Evolutionary conservation across 768 basidiomycete species (phyloP).

Genomic region (Serendipita vermifera): DNA sequence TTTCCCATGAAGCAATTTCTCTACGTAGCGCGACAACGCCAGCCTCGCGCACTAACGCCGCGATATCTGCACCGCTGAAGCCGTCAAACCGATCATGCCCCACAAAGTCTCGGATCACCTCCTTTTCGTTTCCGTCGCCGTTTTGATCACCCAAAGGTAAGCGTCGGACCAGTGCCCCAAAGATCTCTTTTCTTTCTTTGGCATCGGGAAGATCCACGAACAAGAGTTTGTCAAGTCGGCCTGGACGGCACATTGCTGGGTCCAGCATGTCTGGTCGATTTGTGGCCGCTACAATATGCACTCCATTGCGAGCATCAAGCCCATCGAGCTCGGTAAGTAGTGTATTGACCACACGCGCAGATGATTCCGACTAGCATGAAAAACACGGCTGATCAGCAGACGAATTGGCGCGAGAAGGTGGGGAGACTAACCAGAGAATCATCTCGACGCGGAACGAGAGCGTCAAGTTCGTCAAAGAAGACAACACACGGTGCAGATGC

Average conservation of each 20-base stretch:
- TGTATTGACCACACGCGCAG: slow-evolving; percentile 86
- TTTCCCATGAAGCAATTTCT: slow-evolving; percentile 16
- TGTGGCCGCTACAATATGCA: slow-evolving; percentile 90
- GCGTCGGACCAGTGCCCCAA: slow-evolving; percentile 50
- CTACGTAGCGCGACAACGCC: slow-evolving; percentile 71
- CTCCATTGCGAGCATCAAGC: slow-evolving; percentile 69
- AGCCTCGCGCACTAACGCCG: slow-evolving; percentile 77
- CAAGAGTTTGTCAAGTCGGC: slow-evolving; percentile 82
- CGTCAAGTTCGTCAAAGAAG: slow-evolving; percentile 92
- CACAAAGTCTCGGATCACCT: slow-evolving; percentile 36
- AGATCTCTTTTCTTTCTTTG: slow-evolving; percentile 68
- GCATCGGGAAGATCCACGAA: slow-evolving; percentile 79
- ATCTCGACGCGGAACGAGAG: slow-evolving; percentile 79
- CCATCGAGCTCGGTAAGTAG: slow-evolving; percentile 90
- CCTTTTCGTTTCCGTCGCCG: slow-evolving; percentile 16
- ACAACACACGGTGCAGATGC: slow-evolving; percentile 91
- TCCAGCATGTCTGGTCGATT: slow-evolving; percentile 97
- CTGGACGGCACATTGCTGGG: slow-evolving; percentile 95
- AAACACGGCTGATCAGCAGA: neutral
- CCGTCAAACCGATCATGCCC: slow-evolving; percentile 54
- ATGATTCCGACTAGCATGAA: slow-evolving; percentile 65
- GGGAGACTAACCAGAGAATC: slow-evolving; percentile 58
- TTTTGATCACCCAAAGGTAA: slow-evolving; percentile 46
- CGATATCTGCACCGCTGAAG: slow-evolving; percentile 85
- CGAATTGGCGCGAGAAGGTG: neutral